A percentile compares a stretch with the other conserved stretches of the same genome.
Evolutionary conservation across 306 rosid genomes (phyloP).

Genomic region (Medicago truncatula): DNA sequence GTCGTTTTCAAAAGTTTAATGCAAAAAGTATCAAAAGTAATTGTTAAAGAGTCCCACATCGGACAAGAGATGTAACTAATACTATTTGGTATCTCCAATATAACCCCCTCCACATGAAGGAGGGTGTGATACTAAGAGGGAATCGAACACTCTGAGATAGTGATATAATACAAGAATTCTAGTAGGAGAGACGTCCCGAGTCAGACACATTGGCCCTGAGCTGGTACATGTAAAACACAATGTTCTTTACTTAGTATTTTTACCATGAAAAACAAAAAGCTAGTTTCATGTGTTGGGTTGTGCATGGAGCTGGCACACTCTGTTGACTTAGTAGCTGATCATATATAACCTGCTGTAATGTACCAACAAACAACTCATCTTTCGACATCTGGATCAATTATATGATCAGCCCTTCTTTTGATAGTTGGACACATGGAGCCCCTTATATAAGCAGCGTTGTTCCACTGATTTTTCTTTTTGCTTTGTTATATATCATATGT

Average conservation of each 20-base stretch:
- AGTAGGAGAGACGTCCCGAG: background rate
- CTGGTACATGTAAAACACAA: background rate
- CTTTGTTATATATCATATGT: background rate
- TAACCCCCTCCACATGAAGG: background rate
- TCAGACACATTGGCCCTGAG: background rate
- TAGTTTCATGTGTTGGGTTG: background rate
- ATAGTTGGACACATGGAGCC: background rate
- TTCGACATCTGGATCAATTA: background rate
- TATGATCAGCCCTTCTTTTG: background rate
- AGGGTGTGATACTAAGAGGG: background rate
- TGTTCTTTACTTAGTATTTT: background rate
- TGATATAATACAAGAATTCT: background rate
- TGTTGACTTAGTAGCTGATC: too few species aligned
- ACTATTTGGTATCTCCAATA: background rate
- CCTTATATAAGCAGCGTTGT: background rate
- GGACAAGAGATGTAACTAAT: background rate
- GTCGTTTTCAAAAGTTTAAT: too few species aligned
- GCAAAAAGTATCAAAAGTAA: too few species aligned
- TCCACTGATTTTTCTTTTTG: conserved; percentile 7
- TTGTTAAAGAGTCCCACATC: too few species aligned
- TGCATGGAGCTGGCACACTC: background rate
- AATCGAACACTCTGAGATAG: background rate
- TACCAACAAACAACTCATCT: conserved; percentile 6
- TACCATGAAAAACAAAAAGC: background rate
- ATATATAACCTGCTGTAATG: background rate